A percentile compares a stretch with the other conserved stretches of the same genome.
These are phyloP conservation scores for Inonotus hispidus DNA, from an alignment of 1,284 basidiomycete species.

Conservation along the genomic window DNA sequence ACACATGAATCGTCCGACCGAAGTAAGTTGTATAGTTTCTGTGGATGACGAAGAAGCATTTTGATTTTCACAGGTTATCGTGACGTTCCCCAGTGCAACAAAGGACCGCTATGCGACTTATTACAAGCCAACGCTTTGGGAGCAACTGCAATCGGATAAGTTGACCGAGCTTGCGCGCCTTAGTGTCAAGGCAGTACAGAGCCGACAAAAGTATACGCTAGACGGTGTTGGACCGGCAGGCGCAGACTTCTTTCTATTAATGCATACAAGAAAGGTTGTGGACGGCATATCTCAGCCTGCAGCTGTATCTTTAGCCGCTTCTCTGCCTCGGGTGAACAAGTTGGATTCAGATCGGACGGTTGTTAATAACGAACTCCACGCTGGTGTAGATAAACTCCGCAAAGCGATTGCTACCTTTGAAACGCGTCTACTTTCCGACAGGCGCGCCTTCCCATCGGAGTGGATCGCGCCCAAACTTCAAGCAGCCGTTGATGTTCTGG, in stretches of 20 bases:
- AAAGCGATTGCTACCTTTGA: background rate
- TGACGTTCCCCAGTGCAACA: constrained; percentile 48
- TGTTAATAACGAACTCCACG: background rate
- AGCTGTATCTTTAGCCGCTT: background rate
- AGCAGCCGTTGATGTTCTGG: constrained; percentile 53
- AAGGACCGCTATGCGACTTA: constrained; percentile 42
- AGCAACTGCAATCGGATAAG: constrained; percentile 45
- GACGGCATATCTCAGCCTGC: background rate
- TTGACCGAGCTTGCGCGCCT: constrained; percentile 31
- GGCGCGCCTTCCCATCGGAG: constrained; percentile 36
- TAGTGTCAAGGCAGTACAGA: constrained; percentile 31
- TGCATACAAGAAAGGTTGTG: constrained; percentile 14
- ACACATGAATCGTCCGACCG: constrained; percentile 58
- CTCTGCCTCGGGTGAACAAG: background rate
- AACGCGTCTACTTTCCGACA: constrained; percentile 19
- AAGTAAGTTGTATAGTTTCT: constrained; percentile 38
- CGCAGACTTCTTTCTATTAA: constrained; percentile 51
- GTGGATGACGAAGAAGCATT: background rate
- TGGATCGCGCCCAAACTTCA: constrained; percentile 73
- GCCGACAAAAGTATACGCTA: constrained; percentile 57
- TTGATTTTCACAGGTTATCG: constrained; percentile 43
- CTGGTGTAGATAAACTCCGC: constrained; percentile 1
- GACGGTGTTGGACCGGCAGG: constrained; percentile 46
- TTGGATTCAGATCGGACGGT: background rate
- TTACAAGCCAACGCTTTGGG: constrained; percentile 48